A percentile compares a stretch with the other conserved stretches of the same genome.
Evolutionary conservation across 2,329 filamentous ascomycete genomes (phyloP).

Genomic region (Orbilia oligospora): DNA sequence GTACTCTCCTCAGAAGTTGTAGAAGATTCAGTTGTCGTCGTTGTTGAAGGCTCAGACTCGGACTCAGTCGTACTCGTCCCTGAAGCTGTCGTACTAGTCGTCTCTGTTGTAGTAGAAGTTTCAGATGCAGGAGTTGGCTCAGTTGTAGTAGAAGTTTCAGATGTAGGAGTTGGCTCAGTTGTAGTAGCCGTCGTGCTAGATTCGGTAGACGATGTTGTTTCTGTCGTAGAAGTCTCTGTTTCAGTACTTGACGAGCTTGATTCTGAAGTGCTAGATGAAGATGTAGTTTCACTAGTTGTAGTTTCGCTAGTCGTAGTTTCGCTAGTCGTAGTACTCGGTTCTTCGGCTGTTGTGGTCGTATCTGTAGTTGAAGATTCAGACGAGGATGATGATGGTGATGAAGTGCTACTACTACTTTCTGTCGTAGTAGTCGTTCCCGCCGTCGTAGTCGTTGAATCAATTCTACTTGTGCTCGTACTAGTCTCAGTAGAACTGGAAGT

Average conservation of each 20-base stretch:
- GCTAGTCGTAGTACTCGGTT: background rate
- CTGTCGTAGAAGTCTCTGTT: too few species aligned
- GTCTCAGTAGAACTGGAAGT: background rate
- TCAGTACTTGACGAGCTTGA: too few species aligned
- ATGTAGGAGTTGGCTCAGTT: too few species aligned
- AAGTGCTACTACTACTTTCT: background rate
- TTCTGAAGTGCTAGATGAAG: background rate
- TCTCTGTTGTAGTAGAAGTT: constrained; percentile 10
- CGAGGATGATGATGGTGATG: background rate
- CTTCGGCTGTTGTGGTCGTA: constrained; percentile 15
- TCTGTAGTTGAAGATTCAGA: constrained; percentile 10
- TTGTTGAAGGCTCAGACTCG: background rate
- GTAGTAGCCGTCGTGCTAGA: constrained; percentile 7
- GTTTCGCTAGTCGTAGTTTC: constrained; percentile 5
- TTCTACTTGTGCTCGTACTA: background rate
- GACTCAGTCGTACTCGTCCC: constrained; percentile 13
- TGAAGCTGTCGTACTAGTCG: constrained; percentile 12
- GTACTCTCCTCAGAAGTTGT: constrained; percentile 12
- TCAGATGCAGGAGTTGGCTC: background rate
- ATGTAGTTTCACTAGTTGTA: constrained; percentile 1
- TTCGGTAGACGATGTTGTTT: too few species aligned
- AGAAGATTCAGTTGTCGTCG: background rate
- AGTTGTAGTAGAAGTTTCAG: constrained; percentile 5
- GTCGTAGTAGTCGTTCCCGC: constrained; percentile 8
- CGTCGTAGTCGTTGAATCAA: constrained; percentile 1